Evolutionary conservation across 2,329 filamentous ascomycete genomes (phyloP), one percentile per base, ranked within the genome.

Genomic region (Cercospora canescens): DNA sequence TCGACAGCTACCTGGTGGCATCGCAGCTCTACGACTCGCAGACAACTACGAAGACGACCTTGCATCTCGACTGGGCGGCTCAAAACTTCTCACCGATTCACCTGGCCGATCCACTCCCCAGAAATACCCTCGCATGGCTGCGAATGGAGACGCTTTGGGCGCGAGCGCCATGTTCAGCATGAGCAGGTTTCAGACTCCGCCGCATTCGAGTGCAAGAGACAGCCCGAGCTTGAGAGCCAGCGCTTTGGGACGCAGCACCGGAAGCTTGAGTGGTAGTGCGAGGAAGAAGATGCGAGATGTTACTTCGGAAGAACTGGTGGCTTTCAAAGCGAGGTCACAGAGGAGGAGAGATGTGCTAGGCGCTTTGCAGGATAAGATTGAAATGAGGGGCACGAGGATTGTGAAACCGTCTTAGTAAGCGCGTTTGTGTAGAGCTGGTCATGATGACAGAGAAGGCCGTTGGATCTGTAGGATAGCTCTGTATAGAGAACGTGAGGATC

Each of bases 1-100:
- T 81, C 89, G 91, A 66, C 92, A 89, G 76, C 79, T 96, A 24
- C 78, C 79, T 2, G 62, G 64, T 3, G 76, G 76, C 7, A 64
- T 76, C 16, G 74, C 71, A 3, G 70, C 72, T 18, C 70, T 78
- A 6, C 71, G 70, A 37, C 72, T 77, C 6, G 66, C 67, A 12
- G 73, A 74, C 50, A 73, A 73, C 57, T 76, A 76, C 60, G 74
- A 76, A 65, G 75, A 78, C 58, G 70, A 76, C 32, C 71, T 78
- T 50, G 72, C 73, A n/a, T 68, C 68, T 14, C 68, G 70, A 12
- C 67, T 79, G 6, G 70, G 69, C 21, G 70, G 68, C 39, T 76
- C 67, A 26, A 72, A 71, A 48, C 70, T 77, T 24, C 68, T 70
- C 21, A 70, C 69, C 5, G 72, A 71, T 30, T 69, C 71, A 26